Percentiles rank a stretch among this genome's conserved stretches.
phyloP scores from a whole-genome alignment of 2,329 filamentous ascomycete genomes.

The Harringtonia aguacate region DNA sequence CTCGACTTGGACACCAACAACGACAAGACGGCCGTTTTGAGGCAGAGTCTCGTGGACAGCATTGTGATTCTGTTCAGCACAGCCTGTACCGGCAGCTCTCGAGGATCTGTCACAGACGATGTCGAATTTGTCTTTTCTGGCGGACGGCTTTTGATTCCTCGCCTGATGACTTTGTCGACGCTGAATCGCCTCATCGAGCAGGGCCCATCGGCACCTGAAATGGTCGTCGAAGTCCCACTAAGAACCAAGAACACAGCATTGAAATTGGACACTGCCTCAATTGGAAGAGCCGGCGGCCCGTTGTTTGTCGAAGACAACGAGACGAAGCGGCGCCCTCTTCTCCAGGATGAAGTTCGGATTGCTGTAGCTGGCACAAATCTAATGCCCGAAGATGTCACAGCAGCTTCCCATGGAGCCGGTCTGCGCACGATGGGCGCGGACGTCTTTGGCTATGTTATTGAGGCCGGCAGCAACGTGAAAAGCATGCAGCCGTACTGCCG shows the following conservation, averaged over 20 bases:
- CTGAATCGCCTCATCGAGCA: conserved; percentile 35
- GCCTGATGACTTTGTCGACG: conserved; percentile 26
- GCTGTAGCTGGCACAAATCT: conserved; percentile 24
- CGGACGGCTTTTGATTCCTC: conserved; percentile 23
- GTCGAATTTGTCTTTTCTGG: conserved; percentile 24
- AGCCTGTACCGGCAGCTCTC: conserved; percentile 5
- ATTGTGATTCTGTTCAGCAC: conserved; percentile 1
- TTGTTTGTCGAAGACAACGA: conserved; percentile 12
- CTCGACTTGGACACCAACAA: conserved; percentile 13
- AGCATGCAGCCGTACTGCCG: conserved; percentile 24
- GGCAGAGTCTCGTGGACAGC: neutral
- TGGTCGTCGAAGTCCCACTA: neutral
- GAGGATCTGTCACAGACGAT: neutral
- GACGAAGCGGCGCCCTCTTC: conserved; percentile 10
- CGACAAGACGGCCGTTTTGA: neutral
- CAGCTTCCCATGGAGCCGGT: conserved; percentile 7
- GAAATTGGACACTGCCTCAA: conserved; percentile 10
- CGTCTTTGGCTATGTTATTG: conserved; percentile 24
- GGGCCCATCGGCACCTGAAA: neutral
- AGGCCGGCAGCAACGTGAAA: conserved; percentile 21
- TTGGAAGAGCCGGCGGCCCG: conserved; percentile 7
- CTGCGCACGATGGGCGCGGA: conserved; percentile 20
- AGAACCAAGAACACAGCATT: neutral
- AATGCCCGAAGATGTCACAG: conserved; percentile 25
- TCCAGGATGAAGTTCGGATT: conserved; percentile 27